Evolutionary conservation across 1,284 basidiomycete genomes (phyloP).

Genomic region (Irpex sp.): DNA sequence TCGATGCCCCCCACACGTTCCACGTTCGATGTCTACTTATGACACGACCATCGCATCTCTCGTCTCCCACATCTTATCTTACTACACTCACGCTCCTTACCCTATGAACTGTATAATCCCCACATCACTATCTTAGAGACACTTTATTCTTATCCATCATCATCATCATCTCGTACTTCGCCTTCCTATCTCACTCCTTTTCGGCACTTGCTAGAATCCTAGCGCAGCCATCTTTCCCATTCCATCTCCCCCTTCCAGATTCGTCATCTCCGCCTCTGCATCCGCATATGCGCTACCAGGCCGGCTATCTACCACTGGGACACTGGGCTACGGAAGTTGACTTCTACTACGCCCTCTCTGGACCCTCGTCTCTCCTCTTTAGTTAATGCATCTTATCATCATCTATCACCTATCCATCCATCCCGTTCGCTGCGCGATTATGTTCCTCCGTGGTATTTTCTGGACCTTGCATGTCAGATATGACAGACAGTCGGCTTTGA

Average conservation of each 20-base stretch:
- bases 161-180: neutral
- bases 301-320: neutral
- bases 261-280: neutral
- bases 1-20: neutral
- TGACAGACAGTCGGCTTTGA: neutral
- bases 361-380: neutral
- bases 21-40: neutral
- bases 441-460: neutral
- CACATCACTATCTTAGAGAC: neutral
- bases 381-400: neutral
- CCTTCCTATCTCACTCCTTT: neutral
- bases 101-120: neutral
- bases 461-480: neutral
- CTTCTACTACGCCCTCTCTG: neutral
- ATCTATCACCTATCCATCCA: neutral
- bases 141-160: neutral
- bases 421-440: constrained; percentile 1
- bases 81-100: neutral
- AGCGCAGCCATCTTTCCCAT: neutral
- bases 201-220: neutral
- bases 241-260: no score
- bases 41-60: neutral
- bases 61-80: neutral
- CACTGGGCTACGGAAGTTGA: neutral
- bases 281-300: neutral